Percentiles rank a stretch among this genome's conserved stretches.
These are phyloP conservation scores for Metrosideros polymorpha DNA, from an alignment of 441 rosid genomes.

Conservation along the genomic window DNA sequence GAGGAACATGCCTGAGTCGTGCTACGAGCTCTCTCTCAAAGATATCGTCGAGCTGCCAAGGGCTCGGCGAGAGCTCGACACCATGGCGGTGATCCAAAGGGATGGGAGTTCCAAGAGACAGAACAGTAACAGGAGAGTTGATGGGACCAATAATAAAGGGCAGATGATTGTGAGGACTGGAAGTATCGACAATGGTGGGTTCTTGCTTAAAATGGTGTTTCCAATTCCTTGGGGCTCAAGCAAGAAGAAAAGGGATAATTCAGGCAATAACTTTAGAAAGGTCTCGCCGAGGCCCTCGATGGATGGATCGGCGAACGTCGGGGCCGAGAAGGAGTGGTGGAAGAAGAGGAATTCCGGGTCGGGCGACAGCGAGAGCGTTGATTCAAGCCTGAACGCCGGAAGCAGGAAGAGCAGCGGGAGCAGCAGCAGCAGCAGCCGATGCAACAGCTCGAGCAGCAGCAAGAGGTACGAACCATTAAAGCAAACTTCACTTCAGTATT, in stretches of 20 bases:
- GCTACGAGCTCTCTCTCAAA: slow-evolving; percentile 71
- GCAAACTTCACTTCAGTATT: neutral
- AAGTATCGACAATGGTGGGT: slow-evolving; percentile 35
- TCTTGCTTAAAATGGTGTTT: slow-evolving; percentile 61
- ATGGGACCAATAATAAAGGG: neutral
- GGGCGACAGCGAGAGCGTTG: slow-evolving; percentile 26
- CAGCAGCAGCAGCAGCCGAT: slow-evolving; percentile 28
- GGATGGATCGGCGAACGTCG: slow-evolving; percentile 25
- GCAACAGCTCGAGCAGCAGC: slow-evolving; percentile 21
- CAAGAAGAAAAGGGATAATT: slow-evolving; percentile 21
- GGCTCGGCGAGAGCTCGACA: neutral
- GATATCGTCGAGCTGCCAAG: slow-evolving; percentile 57
- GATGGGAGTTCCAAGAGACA: neutral
- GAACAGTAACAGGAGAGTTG: neutral
- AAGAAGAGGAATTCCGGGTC: slow-evolving; percentile 26
- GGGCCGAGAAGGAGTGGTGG: slow-evolving; percentile 68
- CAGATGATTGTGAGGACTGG: slow-evolving; percentile 13
- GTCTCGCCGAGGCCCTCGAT: slow-evolving; percentile 47
- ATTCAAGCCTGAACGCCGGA: slow-evolving; percentile 32
- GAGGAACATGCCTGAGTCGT: slow-evolving; percentile 82
- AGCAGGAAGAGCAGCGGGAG: slow-evolving; percentile 43
- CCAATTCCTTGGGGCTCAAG: slow-evolving; percentile 41
- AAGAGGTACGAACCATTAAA: slow-evolving; percentile 11
- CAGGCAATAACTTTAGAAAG: slow-evolving; percentile 1
- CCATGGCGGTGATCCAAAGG: neutral